Percentiles rank a stretch among this genome's conserved stretches.
Evolutionary conservation across 1,284 basidiomycete species (phyloP).

Genomic region (Uromyces viciae-fabae): DNA sequence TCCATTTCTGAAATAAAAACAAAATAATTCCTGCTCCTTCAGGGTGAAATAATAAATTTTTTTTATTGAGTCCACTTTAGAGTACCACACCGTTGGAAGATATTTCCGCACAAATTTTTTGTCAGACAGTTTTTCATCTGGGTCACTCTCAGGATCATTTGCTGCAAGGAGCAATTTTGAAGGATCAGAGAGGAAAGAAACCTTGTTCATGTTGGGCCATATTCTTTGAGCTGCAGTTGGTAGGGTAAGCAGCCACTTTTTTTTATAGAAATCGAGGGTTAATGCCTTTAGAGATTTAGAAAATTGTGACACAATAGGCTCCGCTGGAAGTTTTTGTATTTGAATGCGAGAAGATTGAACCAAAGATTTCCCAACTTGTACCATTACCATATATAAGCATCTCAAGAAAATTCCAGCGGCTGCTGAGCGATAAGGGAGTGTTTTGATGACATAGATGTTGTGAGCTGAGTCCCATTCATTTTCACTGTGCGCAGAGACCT

Average conservation of each 20-base stretch:
- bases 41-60: too few species aligned
- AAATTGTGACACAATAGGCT: neutral
- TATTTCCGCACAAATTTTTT: too few species aligned
- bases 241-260: neutral
- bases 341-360: neutral
- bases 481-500: conserved; percentile 5
- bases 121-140: neutral
- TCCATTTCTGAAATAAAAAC: too few species aligned
- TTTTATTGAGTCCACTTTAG: too few species aligned
- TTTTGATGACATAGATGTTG: neutral
- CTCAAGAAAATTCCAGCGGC: conserved; percentile 12
- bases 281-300: neutral
- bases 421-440: neutral
- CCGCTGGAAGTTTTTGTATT: neutral
- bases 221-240: neutral
- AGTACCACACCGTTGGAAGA: too few species aligned
- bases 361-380: neutral
- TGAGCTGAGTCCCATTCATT: neutral
- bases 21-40: too few species aligned
- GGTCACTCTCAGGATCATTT: neutral
- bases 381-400: neutral
- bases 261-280: conserved; percentile 16
- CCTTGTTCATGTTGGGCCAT: neutral
- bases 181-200: conserved; percentile 9
- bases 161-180: neutral